These are phyloP conservation scores for Sporobolus alterniflorus DNA, from an alignment of 202 grass and related monocot genomes.

Conservation along the genomic window DNA sequence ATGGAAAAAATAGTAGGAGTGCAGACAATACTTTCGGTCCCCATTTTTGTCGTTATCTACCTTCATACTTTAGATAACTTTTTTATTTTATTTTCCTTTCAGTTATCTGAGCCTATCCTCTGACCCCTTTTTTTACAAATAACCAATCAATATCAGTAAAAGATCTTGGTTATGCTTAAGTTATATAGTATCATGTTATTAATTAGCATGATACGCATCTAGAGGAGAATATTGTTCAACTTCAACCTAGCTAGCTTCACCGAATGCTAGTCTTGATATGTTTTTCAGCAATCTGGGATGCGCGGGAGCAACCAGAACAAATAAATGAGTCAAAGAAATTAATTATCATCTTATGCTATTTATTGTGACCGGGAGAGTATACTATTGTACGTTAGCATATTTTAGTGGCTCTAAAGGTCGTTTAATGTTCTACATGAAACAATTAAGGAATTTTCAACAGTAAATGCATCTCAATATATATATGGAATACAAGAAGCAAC, in stretches of 20 bases:
- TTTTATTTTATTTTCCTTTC: not conserved
- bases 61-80: slow-evolving; percentile 2
- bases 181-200: not conserved
- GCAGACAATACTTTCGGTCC: slow-evolving; percentile 4
- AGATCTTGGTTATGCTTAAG: not conserved
- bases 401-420: not conserved
- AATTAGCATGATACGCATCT: not conserved
- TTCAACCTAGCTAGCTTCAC: not conserved
- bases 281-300: not conserved
- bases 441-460: not conserved
- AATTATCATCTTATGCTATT: not conserved
- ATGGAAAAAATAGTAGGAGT: no score
- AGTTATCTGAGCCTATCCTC: not conserved
- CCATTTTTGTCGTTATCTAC: slow-evolving; percentile 13
- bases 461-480: not conserved
- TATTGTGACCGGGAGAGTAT: not conserved
- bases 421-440: not conserved
- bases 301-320: not conserved
- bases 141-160: not conserved
- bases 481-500: not conserved
- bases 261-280: not conserved
- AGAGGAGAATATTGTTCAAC: no score
- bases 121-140: not conserved
- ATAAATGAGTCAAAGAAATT: not conserved
- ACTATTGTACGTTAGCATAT: not conserved